A percentile compares a stretch with the other conserved stretches of the same genome.
Evolutionary conservation across 108 stramenopile species (phyloP).

Genomic region (Nitzschia sp.): DNA sequence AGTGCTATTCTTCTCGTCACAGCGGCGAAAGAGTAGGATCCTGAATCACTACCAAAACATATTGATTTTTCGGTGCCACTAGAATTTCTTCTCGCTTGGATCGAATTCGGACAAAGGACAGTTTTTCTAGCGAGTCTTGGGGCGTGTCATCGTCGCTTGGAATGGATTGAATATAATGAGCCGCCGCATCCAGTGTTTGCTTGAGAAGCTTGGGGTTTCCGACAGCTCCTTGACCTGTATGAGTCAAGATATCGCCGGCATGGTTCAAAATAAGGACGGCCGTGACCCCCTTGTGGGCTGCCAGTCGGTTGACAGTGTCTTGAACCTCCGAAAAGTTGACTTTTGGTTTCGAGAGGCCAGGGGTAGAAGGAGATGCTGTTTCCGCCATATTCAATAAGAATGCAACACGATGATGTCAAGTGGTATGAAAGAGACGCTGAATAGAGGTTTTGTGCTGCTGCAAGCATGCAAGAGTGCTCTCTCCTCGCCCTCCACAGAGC

Average conservation of each 20-base stretch:
- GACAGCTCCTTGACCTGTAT: conserved; percentile 14
- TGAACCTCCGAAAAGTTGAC: conserved; percentile 42
- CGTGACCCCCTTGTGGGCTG: conserved; percentile 45
- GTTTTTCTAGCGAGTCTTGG: conserved; percentile 12
- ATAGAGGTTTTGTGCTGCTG: too few species aligned
- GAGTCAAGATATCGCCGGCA: conserved; percentile 41
- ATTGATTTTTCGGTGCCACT: conserved; percentile 46
- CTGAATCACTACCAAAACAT: conserved; percentile 41
- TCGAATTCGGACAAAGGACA: conserved; percentile 46
- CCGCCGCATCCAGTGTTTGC: conserved; percentile 37
- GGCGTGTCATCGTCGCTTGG: conserved; percentile 10
- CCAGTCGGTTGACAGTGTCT: conserved; percentile 47
- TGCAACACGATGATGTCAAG: too few species aligned
- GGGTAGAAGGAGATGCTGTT: too few species aligned
- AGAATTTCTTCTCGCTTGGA: conserved; percentile 39
- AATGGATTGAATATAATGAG: conserved; percentile 29
- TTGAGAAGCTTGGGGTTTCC: conserved; percentile 35
- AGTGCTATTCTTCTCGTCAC: too few species aligned
- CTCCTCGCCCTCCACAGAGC: too few species aligned
- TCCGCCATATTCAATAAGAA: too few species aligned
- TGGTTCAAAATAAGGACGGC: conserved; percentile 45
- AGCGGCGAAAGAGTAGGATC: conserved; percentile 35
- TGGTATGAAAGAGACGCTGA: too few species aligned
- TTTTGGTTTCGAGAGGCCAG: conserved; percentile 12
- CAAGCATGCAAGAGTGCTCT: too few species aligned